Evolutionary conservation across 2,329 filamentous ascomycete genomes (phyloP).

Genomic region (Hymenoscyphus scutula): DNA sequence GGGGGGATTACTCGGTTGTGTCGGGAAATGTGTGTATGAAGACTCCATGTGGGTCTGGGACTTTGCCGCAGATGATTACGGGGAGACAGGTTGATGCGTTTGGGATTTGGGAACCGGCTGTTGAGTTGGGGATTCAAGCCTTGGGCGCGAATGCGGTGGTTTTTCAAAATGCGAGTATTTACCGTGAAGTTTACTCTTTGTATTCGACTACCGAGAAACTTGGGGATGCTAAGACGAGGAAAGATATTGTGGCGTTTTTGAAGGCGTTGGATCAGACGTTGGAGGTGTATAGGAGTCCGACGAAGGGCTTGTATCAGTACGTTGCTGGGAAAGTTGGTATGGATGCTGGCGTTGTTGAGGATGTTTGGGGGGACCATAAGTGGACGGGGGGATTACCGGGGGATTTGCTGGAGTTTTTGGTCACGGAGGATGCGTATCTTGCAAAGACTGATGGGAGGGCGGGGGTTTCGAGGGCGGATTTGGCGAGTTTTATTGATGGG

Average conservation of each 20-base stretch:
- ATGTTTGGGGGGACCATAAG: conserved; percentile 18
- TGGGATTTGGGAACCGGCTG: conserved; percentile 18
- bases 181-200: conserved; percentile 20
- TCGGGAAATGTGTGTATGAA: conserved; percentile 16
- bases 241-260: conserved; percentile 19
- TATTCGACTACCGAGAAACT: conserved; percentile 18
- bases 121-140: conserved; percentile 11
- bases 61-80: conserved; percentile 18
- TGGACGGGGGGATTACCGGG: conserved; percentile 16
- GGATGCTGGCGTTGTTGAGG: conserved; percentile 14
- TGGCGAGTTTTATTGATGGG: conserved; percentile 17
- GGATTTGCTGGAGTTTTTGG: conserved; percentile 21
- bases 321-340: conserved; percentile 14
- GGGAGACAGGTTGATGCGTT: conserved; percentile 13
- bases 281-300: conserved; percentile 11
- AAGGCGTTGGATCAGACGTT: conserved; percentile 15
- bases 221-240: conserved; percentile 13
- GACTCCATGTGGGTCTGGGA: conserved; percentile 17
- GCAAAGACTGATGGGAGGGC: conserved; percentile 16
- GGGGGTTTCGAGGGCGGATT: conserved; percentile 13
- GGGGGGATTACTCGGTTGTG: conserved; percentile 13
- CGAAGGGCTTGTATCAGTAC: conserved; percentile 9
- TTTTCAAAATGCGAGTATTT: conserved; percentile 15
- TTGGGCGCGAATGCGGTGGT: conserved; percentile 12
- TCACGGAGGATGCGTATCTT: conserved; percentile 19